Evolutionary conservation across 2,329 filamentous ascomycete genomes (phyloP).

Genomic region (Pseudogymnoascus sp.): DNA sequence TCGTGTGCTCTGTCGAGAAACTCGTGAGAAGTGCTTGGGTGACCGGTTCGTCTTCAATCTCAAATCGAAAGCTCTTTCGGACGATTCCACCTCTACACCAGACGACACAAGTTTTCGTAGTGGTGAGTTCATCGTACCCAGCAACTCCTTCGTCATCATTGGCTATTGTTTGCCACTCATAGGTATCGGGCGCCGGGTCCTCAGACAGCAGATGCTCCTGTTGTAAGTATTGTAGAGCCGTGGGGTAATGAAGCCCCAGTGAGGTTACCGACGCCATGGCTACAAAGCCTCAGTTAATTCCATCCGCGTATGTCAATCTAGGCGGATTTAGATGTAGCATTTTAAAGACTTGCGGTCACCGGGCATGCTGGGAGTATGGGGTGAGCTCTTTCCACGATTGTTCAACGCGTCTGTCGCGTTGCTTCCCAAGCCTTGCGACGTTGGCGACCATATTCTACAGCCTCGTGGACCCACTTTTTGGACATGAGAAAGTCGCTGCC

Average conservation of each 20-base stretch:
- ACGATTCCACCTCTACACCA: constrained; percentile 86
- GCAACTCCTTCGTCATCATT: constrained; percentile 33
- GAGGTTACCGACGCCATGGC: constrained; percentile 85
- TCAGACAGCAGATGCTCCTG: constrained; percentile 68
- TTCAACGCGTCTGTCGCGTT: constrained; percentile 6
- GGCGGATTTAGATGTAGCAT: neutral
- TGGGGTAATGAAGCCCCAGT: constrained; percentile 82
- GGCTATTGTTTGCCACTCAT: constrained; percentile 66
- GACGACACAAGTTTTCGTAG: constrained; percentile 69
- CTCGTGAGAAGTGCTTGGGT: constrained; percentile 79
- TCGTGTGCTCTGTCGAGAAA: constrained; percentile 46
- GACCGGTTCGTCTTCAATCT: constrained; percentile 78
- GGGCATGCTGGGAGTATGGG: neutral
- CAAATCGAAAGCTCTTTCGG: constrained; percentile 78
- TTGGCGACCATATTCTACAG: neutral
- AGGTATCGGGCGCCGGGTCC: constrained; percentile 59
- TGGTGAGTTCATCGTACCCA: constrained; percentile 32
- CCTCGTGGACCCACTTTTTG: constrained; percentile 1
- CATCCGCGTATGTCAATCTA: neutral
- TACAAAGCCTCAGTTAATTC: constrained; percentile 4
- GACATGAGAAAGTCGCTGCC: neutral
- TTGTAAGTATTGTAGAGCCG: constrained; percentile 75
- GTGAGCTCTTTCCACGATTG: constrained; percentile 5
- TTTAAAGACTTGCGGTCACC: constrained; percentile 1
- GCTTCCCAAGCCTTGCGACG: neutral